Percentiles rank a stretch among this genome's conserved stretches.
Conservation (phyloP, 78 protist genomes). For the Tieghemostelium lacteum region DNA sequence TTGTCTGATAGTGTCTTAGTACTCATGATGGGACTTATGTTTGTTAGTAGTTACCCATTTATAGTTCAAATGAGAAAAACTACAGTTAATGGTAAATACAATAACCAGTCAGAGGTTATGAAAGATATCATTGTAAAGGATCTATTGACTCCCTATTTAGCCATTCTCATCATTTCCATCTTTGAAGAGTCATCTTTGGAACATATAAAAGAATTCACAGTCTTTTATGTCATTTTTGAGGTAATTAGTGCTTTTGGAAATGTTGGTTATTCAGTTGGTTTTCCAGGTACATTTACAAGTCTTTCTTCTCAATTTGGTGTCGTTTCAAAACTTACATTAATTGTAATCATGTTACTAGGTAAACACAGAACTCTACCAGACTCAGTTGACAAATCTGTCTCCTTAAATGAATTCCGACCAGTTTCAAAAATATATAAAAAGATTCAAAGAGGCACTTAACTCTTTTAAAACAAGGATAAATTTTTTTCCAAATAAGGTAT, state of each 20-base stretch:
- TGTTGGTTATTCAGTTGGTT: slow-evolving; percentile 58
- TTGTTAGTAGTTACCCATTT: slow-evolving; percentile 75
- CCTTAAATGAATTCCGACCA: neutral
- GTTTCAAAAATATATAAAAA: neutral
- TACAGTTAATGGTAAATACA: slow-evolving; percentile 60
- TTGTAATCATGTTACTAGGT: slow-evolving; percentile 65
- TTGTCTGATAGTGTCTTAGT: slow-evolving; percentile 39
- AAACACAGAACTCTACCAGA: slow-evolving; percentile 68
- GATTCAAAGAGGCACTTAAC: too few relatives aligned
- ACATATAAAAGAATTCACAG: neutral
- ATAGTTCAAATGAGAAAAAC: slow-evolving; percentile 37
- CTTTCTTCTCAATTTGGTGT: neutral
- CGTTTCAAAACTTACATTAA: slow-evolving; percentile 16
- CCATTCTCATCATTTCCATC: slow-evolving; percentile 36
- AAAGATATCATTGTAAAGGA: slow-evolving; percentile 70
- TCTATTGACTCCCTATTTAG: slow-evolving; percentile 30
- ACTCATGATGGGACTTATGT: slow-evolving; percentile 67
- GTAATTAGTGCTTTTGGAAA: slow-evolving; percentile 76
- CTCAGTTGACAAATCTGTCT: slow-evolving; percentile 32
- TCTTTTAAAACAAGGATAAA: too few relatives aligned
- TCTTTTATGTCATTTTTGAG: slow-evolving; percentile 60
- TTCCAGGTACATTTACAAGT: neutral
- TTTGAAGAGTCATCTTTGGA: slow-evolving; percentile 28
- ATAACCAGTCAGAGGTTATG: slow-evolving; percentile 39
- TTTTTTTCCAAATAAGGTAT: too few relatives aligned